phyloP scores from a whole-genome alignment of 345 rosid species.

The Reutealis trisperma region DNA sequence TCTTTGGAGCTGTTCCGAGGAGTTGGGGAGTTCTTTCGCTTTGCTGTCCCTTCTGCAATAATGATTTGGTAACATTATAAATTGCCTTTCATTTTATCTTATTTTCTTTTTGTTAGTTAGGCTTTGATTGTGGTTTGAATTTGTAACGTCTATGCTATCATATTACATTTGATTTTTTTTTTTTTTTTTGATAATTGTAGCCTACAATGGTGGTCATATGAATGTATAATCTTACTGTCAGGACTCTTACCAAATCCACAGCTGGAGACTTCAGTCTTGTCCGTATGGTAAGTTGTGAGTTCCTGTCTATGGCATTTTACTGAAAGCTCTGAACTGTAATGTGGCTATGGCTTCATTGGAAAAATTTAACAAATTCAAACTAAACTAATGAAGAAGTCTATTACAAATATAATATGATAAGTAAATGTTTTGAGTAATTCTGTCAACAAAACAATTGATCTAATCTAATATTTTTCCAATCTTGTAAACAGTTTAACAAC shows the following conservation, averaged over 20 bases:
- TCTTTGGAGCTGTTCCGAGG: conserved; percentile 19
- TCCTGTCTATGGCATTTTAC: no score
- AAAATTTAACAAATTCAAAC: no score
- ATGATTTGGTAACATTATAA: conserved; percentile 27
- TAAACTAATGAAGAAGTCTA: no score
- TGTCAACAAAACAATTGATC: not conserved
- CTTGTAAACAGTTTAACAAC: conserved; percentile 18
- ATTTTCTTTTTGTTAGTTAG: not conserved
- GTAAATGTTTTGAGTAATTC: no score
- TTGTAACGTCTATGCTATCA: no score
- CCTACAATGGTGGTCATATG: conserved; percentile 28
- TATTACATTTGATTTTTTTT: no score
- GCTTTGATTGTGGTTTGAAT: not conserved
- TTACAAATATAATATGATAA: no score
- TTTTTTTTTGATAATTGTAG: not conserved
- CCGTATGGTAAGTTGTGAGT: conserved; percentile 13
- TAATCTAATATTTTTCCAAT: not conserved
- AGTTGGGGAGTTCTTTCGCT: conserved; percentile 20
- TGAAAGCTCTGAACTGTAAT: no score
- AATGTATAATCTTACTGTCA: conserved; percentile 13
- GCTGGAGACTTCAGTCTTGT: conserved; percentile 25
- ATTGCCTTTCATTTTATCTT: no score
- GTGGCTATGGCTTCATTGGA: no score
- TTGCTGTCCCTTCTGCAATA: conserved; percentile 26
- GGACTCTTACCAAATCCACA: conserved; percentile 24